Evolutionary conservation across 108 stramenopile genomes (phyloP), one percentile per base, ranked within the genome.

Genomic region (Nitzschia palea): DNA sequence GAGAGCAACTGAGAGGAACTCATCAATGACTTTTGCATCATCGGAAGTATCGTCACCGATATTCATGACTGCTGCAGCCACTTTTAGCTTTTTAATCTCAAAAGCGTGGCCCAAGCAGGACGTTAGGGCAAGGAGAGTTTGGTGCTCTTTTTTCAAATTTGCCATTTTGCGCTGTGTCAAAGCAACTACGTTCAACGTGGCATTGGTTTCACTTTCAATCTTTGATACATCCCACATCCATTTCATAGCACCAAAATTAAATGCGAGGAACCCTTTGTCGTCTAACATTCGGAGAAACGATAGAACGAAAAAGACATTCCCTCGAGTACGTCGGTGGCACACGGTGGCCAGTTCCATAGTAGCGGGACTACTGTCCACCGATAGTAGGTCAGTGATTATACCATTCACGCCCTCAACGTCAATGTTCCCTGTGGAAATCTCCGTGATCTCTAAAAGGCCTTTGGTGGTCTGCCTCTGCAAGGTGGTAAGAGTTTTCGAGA

Each of bases 71-170:
- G 35, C n/a, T 73, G 36, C 47, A 20, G 47, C 47, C 8, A 53
- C 68, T 43, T 3, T 60, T 34, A 63, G 28, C 14, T 28, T 47
- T 29, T 47, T 44, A 8, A 34, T 30, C 14, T 79, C 75, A 30
- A 83, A 80, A n/a, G 23, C 40, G 33, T 58, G 30, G 3, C 82
- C 82, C 48, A 83, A 50, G 29, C 78, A 83, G 23, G 82, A 70
- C 20, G 70, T 70, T 12, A 62, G 27, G 30, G 43, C 71, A 23
- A 79, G 44, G 1, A 62, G 55, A 57, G 45, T 56, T 67, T 79
- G 76, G 22, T 58, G 73, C 33, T 68, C 61, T 14, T 43, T 34
- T 6, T 48, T 20, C n/a, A 76, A 56, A 4, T 35, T 53, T 33
- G 30, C 52, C 66, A 82, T 79, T n/a, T 67, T 68, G 31, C 65